Evolutionary conservation across 2,329 filamentous ascomycete genomes (phyloP).

Genomic region (Xylariales sp.): DNA sequence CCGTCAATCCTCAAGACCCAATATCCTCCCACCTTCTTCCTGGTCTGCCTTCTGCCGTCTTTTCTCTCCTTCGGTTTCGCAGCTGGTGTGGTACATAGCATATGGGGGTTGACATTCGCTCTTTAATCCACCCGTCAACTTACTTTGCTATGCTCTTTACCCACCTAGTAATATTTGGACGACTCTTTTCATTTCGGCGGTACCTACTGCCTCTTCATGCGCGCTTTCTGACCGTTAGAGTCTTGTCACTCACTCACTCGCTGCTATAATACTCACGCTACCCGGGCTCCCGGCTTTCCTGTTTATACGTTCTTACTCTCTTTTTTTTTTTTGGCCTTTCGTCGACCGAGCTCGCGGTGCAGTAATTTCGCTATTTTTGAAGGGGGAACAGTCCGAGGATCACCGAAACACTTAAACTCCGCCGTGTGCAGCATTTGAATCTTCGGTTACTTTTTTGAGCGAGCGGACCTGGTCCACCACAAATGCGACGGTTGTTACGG

Average conservation of each 20-base stretch:
- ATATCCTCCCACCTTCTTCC: slow-evolving; percentile 15
- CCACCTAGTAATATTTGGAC: slow-evolving; percentile 1
- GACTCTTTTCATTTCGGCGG: slow-evolving; percentile 4
- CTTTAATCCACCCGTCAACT: slow-evolving; percentile 6
- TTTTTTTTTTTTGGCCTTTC: slow-evolving; percentile 3
- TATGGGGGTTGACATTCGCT: slow-evolving; percentile 7
- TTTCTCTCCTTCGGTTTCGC: slow-evolving; percentile 8
- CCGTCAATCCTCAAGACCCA: slow-evolving; percentile 18
- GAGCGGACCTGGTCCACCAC: too few relatives aligned
- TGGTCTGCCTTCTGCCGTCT: slow-evolving; percentile 15
- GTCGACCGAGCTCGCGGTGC: too few relatives aligned
- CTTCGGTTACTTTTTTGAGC: too few relatives aligned
- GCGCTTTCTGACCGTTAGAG: slow-evolving; percentile 3
- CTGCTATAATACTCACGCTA: slow-evolving; percentile 5
- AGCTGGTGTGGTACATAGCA: slow-evolving; percentile 10
- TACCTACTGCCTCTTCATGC: slow-evolving; percentile 9
- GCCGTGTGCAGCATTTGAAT: too few relatives aligned
- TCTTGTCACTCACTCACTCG: slow-evolving; percentile 7
- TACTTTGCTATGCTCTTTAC: too few relatives aligned
- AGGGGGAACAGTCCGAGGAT: too few relatives aligned
- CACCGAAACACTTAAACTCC: too few relatives aligned
- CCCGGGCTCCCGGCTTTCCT: slow-evolving; percentile 4
- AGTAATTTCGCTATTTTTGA: too few relatives aligned
- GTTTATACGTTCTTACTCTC: slow-evolving; percentile 1
- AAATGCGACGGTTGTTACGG: too few relatives aligned